Conservation (phyloP, 176 grass and related monocot species). For the Carex myosuroides region DNA sequence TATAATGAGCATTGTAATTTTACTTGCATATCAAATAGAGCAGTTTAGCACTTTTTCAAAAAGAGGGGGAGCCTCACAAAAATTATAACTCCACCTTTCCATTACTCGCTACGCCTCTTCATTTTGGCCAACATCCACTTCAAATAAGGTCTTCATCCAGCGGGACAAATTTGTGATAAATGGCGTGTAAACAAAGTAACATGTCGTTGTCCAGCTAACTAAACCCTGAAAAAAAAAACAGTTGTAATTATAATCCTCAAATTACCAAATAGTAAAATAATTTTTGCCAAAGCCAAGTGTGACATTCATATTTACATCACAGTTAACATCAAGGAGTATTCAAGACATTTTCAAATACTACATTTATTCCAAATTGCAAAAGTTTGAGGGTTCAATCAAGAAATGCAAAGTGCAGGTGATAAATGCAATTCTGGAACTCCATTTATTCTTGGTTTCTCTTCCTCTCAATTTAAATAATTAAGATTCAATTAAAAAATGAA, state of each 20-base stretch:
- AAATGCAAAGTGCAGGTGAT: neutral
- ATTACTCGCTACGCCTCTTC: slow-evolving; percentile 8
- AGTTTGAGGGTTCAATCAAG: neutral
- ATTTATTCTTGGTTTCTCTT: neutral
- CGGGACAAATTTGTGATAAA: slow-evolving; percentile 75
- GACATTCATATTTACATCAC: neutral
- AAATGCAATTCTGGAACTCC: neutral
- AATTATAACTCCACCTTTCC: neutral
- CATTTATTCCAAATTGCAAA: neutral
- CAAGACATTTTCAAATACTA: neutral
- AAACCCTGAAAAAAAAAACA: slow-evolving; percentile 49
- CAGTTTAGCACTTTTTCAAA: neutral
- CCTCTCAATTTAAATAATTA: neutral
- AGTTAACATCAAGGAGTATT: neutral
- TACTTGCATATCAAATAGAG: neutral
- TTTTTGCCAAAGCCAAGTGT: neutral
- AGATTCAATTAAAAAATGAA: neutral
- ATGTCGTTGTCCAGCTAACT: slow-evolving; percentile 85
- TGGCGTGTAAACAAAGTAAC: slow-evolving; percentile 86
- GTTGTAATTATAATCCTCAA: neutral
- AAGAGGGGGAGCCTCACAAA: neutral
- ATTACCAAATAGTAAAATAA: neutral
- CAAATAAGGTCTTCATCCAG: slow-evolving; percentile 38
- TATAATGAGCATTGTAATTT: neutral
- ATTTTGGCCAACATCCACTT: neutral